phyloP scores from a whole-genome alignment of 306 rosid species.

The Canavalia gladiata region DNA sequence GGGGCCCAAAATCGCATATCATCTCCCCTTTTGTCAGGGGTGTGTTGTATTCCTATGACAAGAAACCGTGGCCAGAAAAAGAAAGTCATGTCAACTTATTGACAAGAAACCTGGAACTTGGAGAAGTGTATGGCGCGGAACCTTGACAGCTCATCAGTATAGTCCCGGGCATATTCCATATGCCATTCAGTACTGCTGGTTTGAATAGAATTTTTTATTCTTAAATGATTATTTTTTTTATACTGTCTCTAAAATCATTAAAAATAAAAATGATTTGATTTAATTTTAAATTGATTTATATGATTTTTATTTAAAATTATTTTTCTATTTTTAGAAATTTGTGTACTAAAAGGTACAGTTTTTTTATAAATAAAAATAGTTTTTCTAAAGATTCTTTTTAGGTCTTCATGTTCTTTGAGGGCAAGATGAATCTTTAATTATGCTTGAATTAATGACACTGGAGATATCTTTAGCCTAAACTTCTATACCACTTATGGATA shows the following conservation, averaged over 20 bases:
- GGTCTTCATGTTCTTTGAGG: neutral
- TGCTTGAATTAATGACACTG: neutral
- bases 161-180: constrained; percentile 44
- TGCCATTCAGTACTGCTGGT: neutral
- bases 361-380: neutral
- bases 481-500: neutral
- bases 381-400: neutral
- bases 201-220: neutral
- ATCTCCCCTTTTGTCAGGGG: neutral
- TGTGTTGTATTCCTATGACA: too few relatives aligned
- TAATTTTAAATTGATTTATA: neutral
- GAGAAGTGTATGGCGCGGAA: constrained; percentile 11
- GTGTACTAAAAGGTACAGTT: neutral
- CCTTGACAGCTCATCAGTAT: constrained; percentile 5
- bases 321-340: neutral
- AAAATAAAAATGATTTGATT: neutral
- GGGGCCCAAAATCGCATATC: neutral
- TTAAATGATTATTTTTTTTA: neutral
- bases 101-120: constrained; percentile 1
- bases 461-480: neutral
- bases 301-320: neutral
- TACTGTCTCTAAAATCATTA: neutral
- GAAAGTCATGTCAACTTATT: too few relatives aligned
- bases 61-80: too few relatives aligned
- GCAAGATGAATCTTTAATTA: neutral